Conservation (phyloP, 2,329 filamentous ascomycete species). For the Cladosporium colombiae region DNA sequence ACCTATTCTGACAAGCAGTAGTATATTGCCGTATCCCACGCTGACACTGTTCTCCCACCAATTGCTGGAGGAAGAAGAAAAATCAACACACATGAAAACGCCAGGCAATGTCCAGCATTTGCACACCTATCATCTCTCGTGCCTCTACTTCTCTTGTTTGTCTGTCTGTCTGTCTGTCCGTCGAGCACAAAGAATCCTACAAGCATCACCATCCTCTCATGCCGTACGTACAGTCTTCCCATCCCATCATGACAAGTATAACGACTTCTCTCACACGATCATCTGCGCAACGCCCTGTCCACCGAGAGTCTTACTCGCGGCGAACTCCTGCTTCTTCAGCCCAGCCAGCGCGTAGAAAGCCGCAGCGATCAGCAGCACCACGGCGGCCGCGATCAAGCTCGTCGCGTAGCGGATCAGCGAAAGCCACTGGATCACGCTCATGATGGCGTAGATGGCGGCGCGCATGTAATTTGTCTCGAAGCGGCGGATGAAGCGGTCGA, state of each 20-base stretch:
- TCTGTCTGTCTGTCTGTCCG: background rate
- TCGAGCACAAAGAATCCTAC: background rate
- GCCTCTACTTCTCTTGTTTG: background rate
- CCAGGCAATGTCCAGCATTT: conserved; percentile 18
- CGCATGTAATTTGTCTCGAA: conserved; percentile 98
- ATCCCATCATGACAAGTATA: background rate
- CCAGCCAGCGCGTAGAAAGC: conserved; percentile 79
- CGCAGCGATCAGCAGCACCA: conserved; percentile 75
- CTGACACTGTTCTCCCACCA: background rate
- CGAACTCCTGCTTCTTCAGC: conserved; percentile 80
- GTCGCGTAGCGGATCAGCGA: conserved; percentile 66
- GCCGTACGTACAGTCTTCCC: background rate
- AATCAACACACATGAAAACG: conserved; percentile 4
- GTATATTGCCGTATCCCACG: background rate
- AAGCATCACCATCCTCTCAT: background rate
- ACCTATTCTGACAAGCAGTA: background rate
- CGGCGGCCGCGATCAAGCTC: conserved; percentile 80
- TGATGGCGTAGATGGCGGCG: conserved; percentile 77
- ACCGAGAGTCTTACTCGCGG: conserved; percentile 93
- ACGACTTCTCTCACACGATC: conserved; percentile 69
- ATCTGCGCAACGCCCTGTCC: conserved; percentile 94
- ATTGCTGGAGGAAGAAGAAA: background rate
- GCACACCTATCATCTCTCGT: conserved; percentile 5
- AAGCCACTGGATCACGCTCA: conserved; percentile 83
- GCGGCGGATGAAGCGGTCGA: conserved; percentile 85